These are phyloP conservation scores for Aspergillus puulaauensis DNA, from an alignment of 2,329 filamentous ascomycete species.

Conservation along the genomic window DNA sequence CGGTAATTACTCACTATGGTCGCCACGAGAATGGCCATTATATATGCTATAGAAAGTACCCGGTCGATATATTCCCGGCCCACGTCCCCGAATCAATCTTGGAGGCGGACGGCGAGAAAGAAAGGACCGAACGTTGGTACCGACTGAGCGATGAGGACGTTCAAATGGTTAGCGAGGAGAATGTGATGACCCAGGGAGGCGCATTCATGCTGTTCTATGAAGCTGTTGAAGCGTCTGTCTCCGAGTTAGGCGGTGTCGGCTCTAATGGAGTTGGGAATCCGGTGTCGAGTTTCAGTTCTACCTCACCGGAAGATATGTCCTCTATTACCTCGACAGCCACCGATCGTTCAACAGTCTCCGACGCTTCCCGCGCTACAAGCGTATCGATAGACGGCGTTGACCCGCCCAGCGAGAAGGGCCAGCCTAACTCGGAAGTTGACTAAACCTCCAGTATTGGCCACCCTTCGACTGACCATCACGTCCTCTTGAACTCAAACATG, in stretches of 20 bases:
- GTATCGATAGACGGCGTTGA: constrained; percentile 24
- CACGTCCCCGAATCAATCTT: constrained; percentile 31
- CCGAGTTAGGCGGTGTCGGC: not conserved
- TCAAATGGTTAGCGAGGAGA: constrained; percentile 67
- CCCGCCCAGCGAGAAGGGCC: not conserved
- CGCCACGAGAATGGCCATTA: constrained; percentile 96
- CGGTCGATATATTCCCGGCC: constrained; percentile 38
- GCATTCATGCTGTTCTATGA: constrained; percentile 99
- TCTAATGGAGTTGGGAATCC: constrained; percentile 11
- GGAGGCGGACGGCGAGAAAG: constrained; percentile 33
- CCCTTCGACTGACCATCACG: not conserved
- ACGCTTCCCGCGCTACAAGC: constrained; percentile 30
- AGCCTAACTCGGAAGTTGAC: constrained; percentile 12
- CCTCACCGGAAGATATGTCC: constrained; percentile 27
- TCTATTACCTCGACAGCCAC: constrained; percentile 24
- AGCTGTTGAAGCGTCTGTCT: constrained; percentile 52
- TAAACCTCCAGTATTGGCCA: constrained; percentile 3
- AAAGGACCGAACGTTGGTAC: constrained; percentile 70
- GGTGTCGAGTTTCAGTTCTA: constrained; percentile 20
- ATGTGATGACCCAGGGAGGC: constrained; percentile 72
- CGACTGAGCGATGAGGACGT: constrained; percentile 88
- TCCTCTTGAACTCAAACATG: not conserved
- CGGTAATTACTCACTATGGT: constrained; percentile 85
- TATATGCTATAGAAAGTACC: constrained; percentile 79
- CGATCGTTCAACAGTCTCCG: constrained; percentile 24